Conservation (phyloP, 192 early-diverging fungal species). For the Dissophora globulifera region DNA sequence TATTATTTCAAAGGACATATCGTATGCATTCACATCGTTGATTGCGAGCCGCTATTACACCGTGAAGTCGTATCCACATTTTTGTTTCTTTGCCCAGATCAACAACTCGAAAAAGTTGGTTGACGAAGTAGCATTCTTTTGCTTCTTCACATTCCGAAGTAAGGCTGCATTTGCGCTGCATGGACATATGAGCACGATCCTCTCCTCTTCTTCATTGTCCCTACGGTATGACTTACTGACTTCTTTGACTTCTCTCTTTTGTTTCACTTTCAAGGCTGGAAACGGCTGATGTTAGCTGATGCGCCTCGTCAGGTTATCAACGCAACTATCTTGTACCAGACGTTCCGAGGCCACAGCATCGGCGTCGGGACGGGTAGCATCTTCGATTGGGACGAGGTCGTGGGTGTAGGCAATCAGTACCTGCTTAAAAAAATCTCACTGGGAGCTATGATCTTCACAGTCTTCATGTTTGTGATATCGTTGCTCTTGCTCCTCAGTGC, state of each 20-base stretch:
- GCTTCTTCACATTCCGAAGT: conserved; percentile 86
- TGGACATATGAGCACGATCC: not conserved
- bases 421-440: conserved; percentile 33
- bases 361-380: not conserved
- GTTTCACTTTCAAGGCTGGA: conserved; percentile 71
- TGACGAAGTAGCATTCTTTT: conserved; percentile 82
- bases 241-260: conserved; percentile 9
- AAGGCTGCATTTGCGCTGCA: conserved; percentile 1
- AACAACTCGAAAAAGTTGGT: conserved; percentile 67
- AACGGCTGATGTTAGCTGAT: conserved; percentile 84
- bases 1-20: conserved; percentile 76
- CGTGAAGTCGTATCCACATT: conserved; percentile 78
- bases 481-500: conserved; percentile 67
- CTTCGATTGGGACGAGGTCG: conserved; percentile 16
- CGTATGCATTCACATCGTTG: conserved; percentile 76
- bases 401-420: not conserved
- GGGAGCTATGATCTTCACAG: conserved; percentile 68
- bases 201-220: conserved; percentile 1
- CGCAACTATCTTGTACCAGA: conserved; percentile 59
- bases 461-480: conserved; percentile 68
- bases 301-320: conserved; percentile 81
- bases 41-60: conserved; percentile 81
- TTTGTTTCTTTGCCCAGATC: conserved; percentile 82
- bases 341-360: conserved; percentile 21
- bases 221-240: no score